Base-by-base conservation (phyloP, 106 monocot species). In the Narthecium ossifragum region DNA sequence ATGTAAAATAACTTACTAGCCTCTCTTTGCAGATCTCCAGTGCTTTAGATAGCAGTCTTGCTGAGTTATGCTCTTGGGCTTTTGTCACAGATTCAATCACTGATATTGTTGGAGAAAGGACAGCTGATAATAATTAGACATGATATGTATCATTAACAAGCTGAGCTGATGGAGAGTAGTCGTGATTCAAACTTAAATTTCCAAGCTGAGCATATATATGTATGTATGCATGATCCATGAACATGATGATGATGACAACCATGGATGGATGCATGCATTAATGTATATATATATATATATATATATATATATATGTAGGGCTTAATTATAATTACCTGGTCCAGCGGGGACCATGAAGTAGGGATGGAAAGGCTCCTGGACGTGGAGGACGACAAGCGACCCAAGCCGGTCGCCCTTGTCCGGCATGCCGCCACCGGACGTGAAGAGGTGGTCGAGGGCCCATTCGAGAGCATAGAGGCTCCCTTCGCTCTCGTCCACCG, bases 401-500 rank as follows among this genome's bases (percentile, higher is more conserved):
- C 21, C 28, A 18, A 22, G 36, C 57, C 8, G 0, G 21, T 21
- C 5, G 26, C 11, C 23, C 5, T 7, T 5, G 12, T 4, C 21
- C n/a, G 50, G 26, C 26, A 18, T 22, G 2, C 26, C 57, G 36
- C 30, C 31, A 51, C 18, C 10, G 57, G 26, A 29, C 6, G 27
- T n/a, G 12, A 75, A 25, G 53, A 77, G 29, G 20, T 51, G 48
- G 46, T 77, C 77, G 24, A 77, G 49, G 11, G 47, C 34, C 77
- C 77, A 77, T 8, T 59, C 29, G 34, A 77, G 32, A n/a, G 71
- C 77, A 40, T 77, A 49, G 15, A 66, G 14, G 49, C 77, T 71
- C 17, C 31, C 59, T 15, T 77, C 77, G 59, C 71, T 71, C 45
- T 60, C 77, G 38, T 77, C 77, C 22, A 77, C 31, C 11, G 77